These are phyloP conservation scores for Phytophthora palmivora DNA, from an alignment of 352 stramenopile genomes.

Conservation along the genomic window DNA sequence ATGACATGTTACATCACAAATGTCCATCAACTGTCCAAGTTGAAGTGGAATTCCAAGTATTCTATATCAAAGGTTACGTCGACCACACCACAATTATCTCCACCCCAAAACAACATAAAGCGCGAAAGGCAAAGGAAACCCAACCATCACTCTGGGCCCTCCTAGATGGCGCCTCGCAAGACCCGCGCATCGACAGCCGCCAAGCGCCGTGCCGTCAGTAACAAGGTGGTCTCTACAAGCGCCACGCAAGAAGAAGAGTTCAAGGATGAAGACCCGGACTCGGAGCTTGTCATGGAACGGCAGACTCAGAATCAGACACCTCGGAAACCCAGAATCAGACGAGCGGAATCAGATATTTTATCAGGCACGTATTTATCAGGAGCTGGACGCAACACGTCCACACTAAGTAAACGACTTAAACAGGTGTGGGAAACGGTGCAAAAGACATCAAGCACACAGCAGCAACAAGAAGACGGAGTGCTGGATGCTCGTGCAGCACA, in stretches of 20 bases:
- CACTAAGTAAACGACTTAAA: constrained; percentile 61
- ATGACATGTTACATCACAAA: too few relatives aligned
- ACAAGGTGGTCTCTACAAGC: background rate
- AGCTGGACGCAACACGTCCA: constrained; percentile 27
- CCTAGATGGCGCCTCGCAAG: constrained; percentile 28
- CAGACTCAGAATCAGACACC: constrained; percentile 21
- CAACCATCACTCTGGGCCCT: constrained; percentile 8
- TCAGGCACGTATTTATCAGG: constrained; percentile 25
- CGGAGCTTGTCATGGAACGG: constrained; percentile 7
- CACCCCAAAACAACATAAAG: constrained; percentile 6
- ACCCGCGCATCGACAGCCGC: constrained; percentile 12
- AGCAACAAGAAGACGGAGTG: constrained; percentile 47
- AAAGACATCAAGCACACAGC: constrained; percentile 43
- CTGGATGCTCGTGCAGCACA: constrained; percentile 30
- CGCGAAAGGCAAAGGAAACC: constrained; percentile 9
- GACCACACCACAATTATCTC: constrained; percentile 3
- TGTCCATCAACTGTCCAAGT: constrained; percentile 22
- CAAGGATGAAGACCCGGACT: constrained; percentile 32
- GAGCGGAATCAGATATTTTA: constrained; percentile 15
- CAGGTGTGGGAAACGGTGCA: constrained; percentile 60
- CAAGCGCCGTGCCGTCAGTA: background rate
- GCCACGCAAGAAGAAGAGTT: constrained; percentile 15
- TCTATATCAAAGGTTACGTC: background rate
- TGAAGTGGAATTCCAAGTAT: too few relatives aligned
- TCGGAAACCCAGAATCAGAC: constrained; percentile 9